phyloP scores from a whole-genome alignment of 2,329 filamentous ascomycete species.

The Chaetothyriales sp. region DNA sequence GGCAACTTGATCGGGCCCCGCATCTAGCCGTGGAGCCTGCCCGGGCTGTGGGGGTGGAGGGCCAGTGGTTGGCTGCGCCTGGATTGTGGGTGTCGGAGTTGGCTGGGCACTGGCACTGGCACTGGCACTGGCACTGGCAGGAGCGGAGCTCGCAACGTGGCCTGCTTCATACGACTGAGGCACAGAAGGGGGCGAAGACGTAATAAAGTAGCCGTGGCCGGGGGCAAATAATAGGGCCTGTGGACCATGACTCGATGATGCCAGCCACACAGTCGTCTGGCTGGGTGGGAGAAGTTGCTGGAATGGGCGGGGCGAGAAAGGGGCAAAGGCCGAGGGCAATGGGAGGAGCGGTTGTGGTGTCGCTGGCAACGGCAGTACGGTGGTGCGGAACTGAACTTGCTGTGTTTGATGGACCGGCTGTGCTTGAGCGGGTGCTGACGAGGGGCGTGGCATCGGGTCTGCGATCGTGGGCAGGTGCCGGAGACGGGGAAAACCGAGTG shows the following conservation, averaged over 20 bases:
- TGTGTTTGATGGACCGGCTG: slow-evolving; percentile 2
- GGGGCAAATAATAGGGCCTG: slow-evolving; percentile 16
- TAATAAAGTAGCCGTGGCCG: slow-evolving; percentile 12
- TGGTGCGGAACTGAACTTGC: neutral
- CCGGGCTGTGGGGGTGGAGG: neutral
- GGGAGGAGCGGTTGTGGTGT: neutral
- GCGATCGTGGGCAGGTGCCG: neutral
- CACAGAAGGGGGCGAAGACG: slow-evolving; percentile 1
- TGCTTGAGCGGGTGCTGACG: slow-evolving; percentile 10
- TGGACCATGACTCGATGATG: slow-evolving; percentile 14
- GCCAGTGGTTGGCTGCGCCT: neutral
- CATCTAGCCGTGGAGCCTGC: neutral
- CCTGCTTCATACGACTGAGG: neutral
- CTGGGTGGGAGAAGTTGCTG: neutral
- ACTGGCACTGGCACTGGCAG: neutral
- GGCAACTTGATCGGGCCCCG: neutral
- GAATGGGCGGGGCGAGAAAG: neutral
- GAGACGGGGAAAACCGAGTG: neutral
- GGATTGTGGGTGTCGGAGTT: neutral
- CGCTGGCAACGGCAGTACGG: neutral
- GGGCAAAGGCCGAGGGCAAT: slow-evolving; percentile 1
- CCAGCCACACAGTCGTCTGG: slow-evolving; percentile 11
- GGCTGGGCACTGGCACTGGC: neutral
- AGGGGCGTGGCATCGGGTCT: slow-evolving; percentile 18
- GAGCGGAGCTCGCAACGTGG: neutral